Conservation (phyloP, 345 rosid genomes). For the rapeseed (Brassica napus) region DNA sequence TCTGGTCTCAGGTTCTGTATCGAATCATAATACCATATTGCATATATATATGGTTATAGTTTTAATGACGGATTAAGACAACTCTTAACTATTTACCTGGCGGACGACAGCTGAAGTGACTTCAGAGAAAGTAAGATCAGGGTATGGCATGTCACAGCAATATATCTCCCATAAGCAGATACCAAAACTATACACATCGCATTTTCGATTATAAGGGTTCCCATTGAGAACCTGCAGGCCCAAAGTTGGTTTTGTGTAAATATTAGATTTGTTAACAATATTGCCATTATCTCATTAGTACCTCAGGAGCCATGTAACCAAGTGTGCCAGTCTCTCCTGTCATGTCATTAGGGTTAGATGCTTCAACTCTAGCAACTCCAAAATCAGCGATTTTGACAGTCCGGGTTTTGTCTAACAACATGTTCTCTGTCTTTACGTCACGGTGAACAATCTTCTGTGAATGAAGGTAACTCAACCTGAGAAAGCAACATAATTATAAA, state of each 20-base stretch:
- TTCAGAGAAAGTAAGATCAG: conserved; percentile 92
- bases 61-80: not conserved
- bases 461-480: conserved; percentile 95
- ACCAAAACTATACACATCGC: conserved; percentile 96
- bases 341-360: conserved; percentile 98
- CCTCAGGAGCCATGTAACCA: conserved; percentile 99
- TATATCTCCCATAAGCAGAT: conserved; percentile 97
- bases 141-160: conserved; percentile 99
- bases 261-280: not conserved
- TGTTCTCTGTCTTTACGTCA: conserved; percentile 99
- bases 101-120: conserved; percentile 96
- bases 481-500: not conserved
- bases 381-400: conserved; percentile 93
- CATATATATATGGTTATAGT: not conserved
- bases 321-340: conserved; percentile 99
- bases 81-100: conserved; percentile 53
- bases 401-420: conserved; percentile 86
- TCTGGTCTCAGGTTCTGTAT: conserved; percentile 92
- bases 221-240: conserved; percentile 89
- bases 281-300: conserved; percentile 21
- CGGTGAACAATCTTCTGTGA: conserved; percentile 95
- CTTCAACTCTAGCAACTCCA: conserved; percentile 99
- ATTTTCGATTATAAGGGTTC: conserved; percentile 89
- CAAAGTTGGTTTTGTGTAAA: not conserved
- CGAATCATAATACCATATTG: conserved; percentile 28